These are phyloP conservation scores for Pyronema omphalodes DNA, from an alignment of 495 filamentous ascomycete species.

Conservation along the genomic window DNA sequence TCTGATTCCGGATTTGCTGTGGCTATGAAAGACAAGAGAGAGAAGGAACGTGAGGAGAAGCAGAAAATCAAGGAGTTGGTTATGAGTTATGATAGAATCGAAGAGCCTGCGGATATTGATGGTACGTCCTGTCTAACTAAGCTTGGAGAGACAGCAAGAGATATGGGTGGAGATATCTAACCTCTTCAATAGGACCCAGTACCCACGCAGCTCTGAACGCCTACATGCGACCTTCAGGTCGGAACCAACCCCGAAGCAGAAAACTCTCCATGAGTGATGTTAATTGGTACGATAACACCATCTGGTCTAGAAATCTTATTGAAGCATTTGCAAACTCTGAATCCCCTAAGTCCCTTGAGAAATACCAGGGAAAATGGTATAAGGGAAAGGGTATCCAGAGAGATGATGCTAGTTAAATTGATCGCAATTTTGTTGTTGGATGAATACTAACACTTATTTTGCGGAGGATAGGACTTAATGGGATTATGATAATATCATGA, in stretches of 20 bases:
- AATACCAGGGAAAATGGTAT: no score
- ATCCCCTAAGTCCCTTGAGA: no score
- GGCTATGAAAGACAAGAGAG: constrained; percentile 86
- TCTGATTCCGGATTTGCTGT: constrained; percentile 89
- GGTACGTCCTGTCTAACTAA: constrained; percentile 28
- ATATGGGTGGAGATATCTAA: constrained; percentile 24
- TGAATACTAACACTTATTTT: no score
- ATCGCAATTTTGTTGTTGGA: no score
- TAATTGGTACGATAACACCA: constrained; percentile 54
- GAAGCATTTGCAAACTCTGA: no score
- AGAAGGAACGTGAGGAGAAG: constrained; percentile 88
- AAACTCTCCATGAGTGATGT: constrained; percentile 92
- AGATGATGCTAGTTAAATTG: no score
- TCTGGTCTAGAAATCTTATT: no score
- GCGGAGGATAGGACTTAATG: no score
- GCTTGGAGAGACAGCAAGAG: constrained; percentile 31
- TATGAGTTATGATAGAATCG: constrained; percentile 80
- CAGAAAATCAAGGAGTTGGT: constrained; percentile 95
- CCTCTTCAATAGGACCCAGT: constrained; percentile 19
- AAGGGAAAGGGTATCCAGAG: no score
- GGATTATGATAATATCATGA: no score
- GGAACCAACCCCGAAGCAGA: constrained; percentile 62
- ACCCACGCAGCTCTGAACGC: constrained; percentile 20
- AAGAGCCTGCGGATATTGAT: constrained; percentile 59
- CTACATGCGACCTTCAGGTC: constrained; percentile 22